These are phyloP conservation scores for Aspergillus quadrilineatus DNA, from an alignment of 2,329 filamentous ascomycete genomes.

Conservation along the genomic window DNA sequence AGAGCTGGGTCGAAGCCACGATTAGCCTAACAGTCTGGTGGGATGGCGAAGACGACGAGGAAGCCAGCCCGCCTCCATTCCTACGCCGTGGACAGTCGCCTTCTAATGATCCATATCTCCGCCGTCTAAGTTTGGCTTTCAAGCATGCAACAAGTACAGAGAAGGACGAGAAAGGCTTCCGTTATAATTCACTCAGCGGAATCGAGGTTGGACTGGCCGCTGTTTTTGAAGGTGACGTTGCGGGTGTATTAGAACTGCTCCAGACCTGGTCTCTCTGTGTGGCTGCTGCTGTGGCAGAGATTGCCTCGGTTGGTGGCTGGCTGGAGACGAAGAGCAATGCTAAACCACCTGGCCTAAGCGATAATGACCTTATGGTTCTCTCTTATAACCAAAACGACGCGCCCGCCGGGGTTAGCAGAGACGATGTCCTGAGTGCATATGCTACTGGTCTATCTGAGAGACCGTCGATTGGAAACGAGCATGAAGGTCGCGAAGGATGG, in stretches of 20 bases:
- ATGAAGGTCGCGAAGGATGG: constrained; percentile 69
- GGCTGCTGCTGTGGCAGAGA: constrained; percentile 74
- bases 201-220: constrained; percentile 81
- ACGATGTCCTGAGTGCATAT: constrained; percentile 75
- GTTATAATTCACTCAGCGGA: constrained; percentile 71
- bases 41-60: constrained; percentile 71
- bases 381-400: constrained; percentile 63
- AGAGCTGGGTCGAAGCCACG: constrained; percentile 91
- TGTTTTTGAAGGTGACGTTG: constrained; percentile 77
- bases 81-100: constrained; percentile 3
- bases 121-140: constrained; percentile 70
- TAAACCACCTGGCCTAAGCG: constrained; percentile 65
- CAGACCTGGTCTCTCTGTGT: constrained; percentile 78
- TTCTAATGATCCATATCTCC: constrained; percentile 64
- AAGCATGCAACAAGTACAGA: constrained; percentile 62
- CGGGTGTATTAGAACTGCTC: constrained; percentile 71
- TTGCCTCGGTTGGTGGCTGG: constrained; percentile 83
- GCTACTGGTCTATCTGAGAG: constrained; percentile 60
- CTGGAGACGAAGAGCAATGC: constrained; percentile 61
- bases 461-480: constrained; percentile 33
- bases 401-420: constrained; percentile 63
- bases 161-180: constrained; percentile 62
- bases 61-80: constrained; percentile 25
- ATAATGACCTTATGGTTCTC: constrained; percentile 81
- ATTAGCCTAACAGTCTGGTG: constrained; percentile 86